Evolutionary conservation across 1,284 basidiomycete genomes (phyloP), one percentile per base, ranked within the genome.

Genomic region (Porogramme epimiltina): DNA sequence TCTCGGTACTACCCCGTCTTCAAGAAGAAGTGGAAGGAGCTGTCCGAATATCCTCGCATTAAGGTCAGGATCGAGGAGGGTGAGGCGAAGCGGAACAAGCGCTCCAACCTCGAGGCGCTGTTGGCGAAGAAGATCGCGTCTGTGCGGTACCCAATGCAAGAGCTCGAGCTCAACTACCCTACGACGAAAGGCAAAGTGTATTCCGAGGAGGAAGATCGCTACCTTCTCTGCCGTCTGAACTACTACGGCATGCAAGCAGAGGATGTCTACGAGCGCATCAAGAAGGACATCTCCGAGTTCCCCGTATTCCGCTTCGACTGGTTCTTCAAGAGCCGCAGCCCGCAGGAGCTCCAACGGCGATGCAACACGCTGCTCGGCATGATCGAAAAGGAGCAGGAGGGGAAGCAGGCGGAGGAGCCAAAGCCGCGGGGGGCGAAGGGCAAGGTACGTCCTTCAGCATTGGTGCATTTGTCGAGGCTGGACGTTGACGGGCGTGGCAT

Each of bases 281-380:
- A 98, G 80, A 86, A 89, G 71, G 96, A 99, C 72, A 93, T 99
- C 54, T 89, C 88, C 36, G 93, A 95, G 70, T 96, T 94, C 73
- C 93, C 94, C 0, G 89, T 95, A n/a, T 99, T 99, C 76, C 78
- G 94, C 47, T 97, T 98, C 63, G 95, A 98, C 68, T 98, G 95
- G 95, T 99, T 98, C 77, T 93, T 99, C 80, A 98, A 98, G 78
- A 93, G 89, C 58, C 78, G 97, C 47, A 95, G 92, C 22, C 88
- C 93, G 10, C 87, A 93, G 64, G 97, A 99, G 75, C 75, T 99
- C 55, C 86, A 89, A 61, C 77, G 96, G 61, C 76, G 97, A 49
- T 98, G 95, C 62, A 91, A 89, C 61, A 98, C 96, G 6, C 70
- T 99, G 36, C 66, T 98, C 36, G 80, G 87, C 15, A 90, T 98